Base-by-base conservation (phyloP, 495 filamentous ascomycete species). In the Parachaetomium inaequale region DNA sequence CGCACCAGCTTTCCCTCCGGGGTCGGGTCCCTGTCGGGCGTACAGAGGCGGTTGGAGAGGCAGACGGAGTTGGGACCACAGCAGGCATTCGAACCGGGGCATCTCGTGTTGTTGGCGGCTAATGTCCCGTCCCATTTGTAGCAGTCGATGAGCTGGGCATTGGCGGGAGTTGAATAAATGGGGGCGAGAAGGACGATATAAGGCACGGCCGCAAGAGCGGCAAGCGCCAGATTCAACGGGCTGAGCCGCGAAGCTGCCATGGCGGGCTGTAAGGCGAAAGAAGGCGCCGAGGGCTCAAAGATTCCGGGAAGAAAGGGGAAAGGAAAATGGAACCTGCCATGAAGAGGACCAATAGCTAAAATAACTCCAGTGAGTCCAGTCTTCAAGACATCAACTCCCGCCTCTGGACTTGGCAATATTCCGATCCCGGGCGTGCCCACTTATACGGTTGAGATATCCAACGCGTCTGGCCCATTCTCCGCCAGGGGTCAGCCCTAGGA, bases 111-210 rank as follows among this genome's bases (percentile, higher is more conserved):
- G 40, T 57, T 57, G 5, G 23, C 8, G 6, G 26, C 21, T 2
- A 38, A 1, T 25, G 19, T 26, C 23, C 38, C 38, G 7, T 61
- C 15, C 52, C 59, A 28, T 11, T 29, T 0, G 62, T 57, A 31
- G 51, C 65, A 36, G 51, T 65, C 50, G 28, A 31, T 59, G 17
- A 55, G 40, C 21, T 49, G 23, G 10, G 46, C 46, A 7, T 26
- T 49, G 23, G 46, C 4, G 4, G 11, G 23, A 2, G 8, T 28
- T 12, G 19, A 17, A 2, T 10, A 28, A 11, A 26, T 10, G 1
- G 46, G 7, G 19, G 11, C 2, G 12, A 49, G 12, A 17, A 49
- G 8, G 3, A 49, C 2, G 12, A 29, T 15, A 7, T 14, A 29
- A 15, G 46, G 46, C 46, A 49, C 28, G 3, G 10, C 23, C 23